phyloP scores from a whole-genome alignment of 1,284 basidiomycete genomes.

The Cutaneotrichosporon spelunceum region DNA sequence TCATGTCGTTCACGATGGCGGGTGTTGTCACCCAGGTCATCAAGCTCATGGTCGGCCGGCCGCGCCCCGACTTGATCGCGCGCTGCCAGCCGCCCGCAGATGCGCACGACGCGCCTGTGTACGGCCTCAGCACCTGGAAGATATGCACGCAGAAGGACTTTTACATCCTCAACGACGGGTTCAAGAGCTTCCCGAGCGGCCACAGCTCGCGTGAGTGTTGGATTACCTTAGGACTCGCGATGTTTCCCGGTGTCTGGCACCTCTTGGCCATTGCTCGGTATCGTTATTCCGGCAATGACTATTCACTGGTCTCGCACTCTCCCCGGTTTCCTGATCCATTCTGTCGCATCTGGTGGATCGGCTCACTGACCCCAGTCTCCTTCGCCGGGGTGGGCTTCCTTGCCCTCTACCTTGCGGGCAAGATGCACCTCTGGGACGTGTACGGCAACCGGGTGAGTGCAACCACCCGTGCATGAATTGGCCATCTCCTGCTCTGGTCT shows the following conservation, averaged over 20 bases:
- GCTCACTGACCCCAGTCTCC: conserved; percentile 59
- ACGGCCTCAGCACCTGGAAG: conserved; percentile 67
- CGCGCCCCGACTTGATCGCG: conserved; percentile 76
- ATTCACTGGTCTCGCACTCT: background rate
- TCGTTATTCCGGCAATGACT: background rate
- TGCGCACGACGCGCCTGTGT: conserved; percentile 63
- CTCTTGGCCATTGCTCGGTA: no score
- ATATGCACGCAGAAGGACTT: conserved; percentile 74
- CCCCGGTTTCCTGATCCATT: no score
- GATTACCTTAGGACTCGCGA: no score
- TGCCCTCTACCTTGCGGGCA: conserved; percentile 82
- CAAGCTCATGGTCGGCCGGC: conserved; percentile 76
- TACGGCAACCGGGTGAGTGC: conserved; percentile 71
- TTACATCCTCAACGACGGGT: conserved; percentile 70
- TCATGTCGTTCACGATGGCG: conserved; percentile 67
- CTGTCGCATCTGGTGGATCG: background rate
- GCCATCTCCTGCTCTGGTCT: background rate
- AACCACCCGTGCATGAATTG: background rate
- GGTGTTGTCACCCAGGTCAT: conserved; percentile 77
- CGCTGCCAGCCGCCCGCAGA: conserved; percentile 73
- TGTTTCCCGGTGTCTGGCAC: no score
- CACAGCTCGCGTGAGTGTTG: conserved; percentile 56
- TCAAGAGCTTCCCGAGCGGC: conserved; percentile 89
- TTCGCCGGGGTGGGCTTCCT: conserved; percentile 92
- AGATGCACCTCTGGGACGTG: conserved; percentile 83